Evolutionary conservation across 2,329 filamentous ascomycete species (phyloP).

Genomic region (Eurotiales sp.): DNA sequence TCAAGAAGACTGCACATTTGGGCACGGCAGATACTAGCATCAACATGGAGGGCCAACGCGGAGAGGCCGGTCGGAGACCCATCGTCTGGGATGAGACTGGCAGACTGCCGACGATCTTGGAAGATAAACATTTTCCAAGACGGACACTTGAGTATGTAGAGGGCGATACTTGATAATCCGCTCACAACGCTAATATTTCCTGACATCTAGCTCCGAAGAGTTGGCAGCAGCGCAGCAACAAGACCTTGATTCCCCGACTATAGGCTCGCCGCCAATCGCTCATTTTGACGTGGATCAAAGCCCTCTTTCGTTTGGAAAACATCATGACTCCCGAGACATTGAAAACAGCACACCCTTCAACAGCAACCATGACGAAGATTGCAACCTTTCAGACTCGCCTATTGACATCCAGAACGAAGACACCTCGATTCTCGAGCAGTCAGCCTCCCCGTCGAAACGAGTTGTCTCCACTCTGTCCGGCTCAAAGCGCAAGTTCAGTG

Average conservation of each 20-base stretch:
- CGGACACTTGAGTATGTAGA: slow-evolving; percentile 51
- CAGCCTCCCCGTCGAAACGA: slow-evolving; percentile 7
- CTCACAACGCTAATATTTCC: not conserved
- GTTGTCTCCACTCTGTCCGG: slow-evolving; percentile 40
- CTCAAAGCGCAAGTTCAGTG: slow-evolving; percentile 56
- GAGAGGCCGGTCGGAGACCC: slow-evolving; percentile 3
- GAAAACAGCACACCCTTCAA: not conserved
- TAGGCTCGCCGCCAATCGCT: slow-evolving; percentile 48
- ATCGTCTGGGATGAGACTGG: slow-evolving; percentile 20
- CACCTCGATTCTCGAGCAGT: not conserved
- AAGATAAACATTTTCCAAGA: slow-evolving; percentile 57
- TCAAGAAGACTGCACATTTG: slow-evolving; percentile 19
- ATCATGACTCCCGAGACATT: not conserved
- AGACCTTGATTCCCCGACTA: slow-evolving; percentile 27
- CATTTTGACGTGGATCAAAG: slow-evolving; percentile 33
- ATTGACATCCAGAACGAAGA: slow-evolving; percentile 2
- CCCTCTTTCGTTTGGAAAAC: slow-evolving; percentile 8
- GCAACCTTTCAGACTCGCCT: not conserved
- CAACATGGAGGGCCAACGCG: not conserved
- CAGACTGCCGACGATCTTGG: slow-evolving; percentile 55
- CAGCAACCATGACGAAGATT: not conserved
- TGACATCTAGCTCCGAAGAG: slow-evolving; percentile 32
- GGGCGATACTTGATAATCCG: not conserved
- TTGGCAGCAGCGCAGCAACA: slow-evolving; percentile 25
- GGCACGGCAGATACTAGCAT: slow-evolving; percentile 9